These are phyloP conservation scores for Mortierella antarctica DNA, from an alignment of 192 early-diverging fungal genomes.

Conservation along the genomic window DNA sequence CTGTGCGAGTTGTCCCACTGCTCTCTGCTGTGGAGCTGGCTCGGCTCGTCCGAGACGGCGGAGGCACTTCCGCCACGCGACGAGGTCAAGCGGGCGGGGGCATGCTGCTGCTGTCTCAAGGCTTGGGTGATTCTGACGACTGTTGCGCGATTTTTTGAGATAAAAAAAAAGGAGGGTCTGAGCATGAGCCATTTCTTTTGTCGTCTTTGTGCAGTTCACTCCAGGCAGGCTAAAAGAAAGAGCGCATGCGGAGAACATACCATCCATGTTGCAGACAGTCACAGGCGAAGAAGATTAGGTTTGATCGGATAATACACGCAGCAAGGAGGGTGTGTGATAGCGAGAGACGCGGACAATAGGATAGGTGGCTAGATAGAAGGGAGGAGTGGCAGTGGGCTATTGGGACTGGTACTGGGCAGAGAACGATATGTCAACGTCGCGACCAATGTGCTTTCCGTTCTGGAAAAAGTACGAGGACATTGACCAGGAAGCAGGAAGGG, in stretches of 20 bases:
- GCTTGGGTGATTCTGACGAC: slow-evolving; percentile 52
- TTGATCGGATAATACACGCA: no score
- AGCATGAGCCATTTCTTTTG: no score
- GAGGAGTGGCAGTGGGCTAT: background rate
- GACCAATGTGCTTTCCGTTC: slow-evolving; percentile 54
- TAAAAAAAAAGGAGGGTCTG: background rate
- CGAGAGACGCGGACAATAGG: no score
- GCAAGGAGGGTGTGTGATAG: no score
- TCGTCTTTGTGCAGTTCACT: no score
- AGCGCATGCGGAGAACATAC: background rate
- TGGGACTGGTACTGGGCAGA: background rate
- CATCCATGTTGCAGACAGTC: slow-evolving; percentile 9
- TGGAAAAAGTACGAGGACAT: slow-evolving; percentile 58
- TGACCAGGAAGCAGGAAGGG: slow-evolving; percentile 7
- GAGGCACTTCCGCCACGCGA: slow-evolving; percentile 16
- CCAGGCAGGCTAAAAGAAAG: background rate
- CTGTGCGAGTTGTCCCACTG: slow-evolving; percentile 5
- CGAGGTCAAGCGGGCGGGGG: slow-evolving; percentile 15
- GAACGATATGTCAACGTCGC: slow-evolving; percentile 50
- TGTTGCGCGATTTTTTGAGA: background rate
- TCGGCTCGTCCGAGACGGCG: background rate
- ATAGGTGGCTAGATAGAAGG: background rate
- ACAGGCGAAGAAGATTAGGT: background rate
- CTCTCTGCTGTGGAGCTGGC: background rate
- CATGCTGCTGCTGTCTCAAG: slow-evolving; percentile 38